Evolutionary conservation across 2,329 filamentous ascomycete genomes (phyloP).

Genomic region (Volutella citrinella): DNA sequence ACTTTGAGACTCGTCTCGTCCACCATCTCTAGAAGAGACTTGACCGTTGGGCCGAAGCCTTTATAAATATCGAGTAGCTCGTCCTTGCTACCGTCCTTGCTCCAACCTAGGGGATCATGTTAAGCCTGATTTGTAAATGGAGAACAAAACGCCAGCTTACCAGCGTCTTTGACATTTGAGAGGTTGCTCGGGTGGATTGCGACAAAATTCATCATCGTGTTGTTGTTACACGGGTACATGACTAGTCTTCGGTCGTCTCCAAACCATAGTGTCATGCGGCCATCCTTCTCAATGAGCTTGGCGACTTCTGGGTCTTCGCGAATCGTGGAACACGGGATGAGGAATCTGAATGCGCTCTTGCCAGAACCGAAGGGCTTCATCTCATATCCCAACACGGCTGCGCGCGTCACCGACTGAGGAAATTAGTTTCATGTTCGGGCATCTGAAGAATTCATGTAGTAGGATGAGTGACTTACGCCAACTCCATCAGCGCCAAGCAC

Average conservation of each 20-base stretch:
- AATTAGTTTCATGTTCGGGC: fast-evolving
- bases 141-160: no score
- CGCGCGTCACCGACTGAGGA: slow-evolving; percentile 20
- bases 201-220: slow-evolving; percentile 46
- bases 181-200: slow-evolving; percentile 44
- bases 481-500: slow-evolving; percentile 56
- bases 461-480: no score
- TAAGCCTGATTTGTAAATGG: no score
- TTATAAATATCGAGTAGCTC: slow-evolving; percentile 36
- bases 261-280: slow-evolving; percentile 34
- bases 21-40: slow-evolving; percentile 39
- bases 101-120: slow-evolving; percentile 36
- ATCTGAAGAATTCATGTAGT: no score
- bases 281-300: slow-evolving; percentile 9
- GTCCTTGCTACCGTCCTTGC: slow-evolving; percentile 32
- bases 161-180: slow-evolving; percentile 5
- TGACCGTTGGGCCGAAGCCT: slow-evolving; percentile 40
- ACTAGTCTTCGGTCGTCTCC: slow-evolving; percentile 41
- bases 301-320: slow-evolving; percentile 19
- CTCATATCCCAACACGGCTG: slow-evolving; percentile 16
- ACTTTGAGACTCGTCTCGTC: slow-evolving; percentile 47
- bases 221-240: slow-evolving; percentile 45
- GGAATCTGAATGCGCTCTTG: slow-evolving; percentile 55
- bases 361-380: slow-evolving; percentile 41
- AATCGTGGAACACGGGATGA: slow-evolving; percentile 40